Conservation (phyloP, 495 filamentous ascomycete species). For the Articulospora tetracladia region DNA sequence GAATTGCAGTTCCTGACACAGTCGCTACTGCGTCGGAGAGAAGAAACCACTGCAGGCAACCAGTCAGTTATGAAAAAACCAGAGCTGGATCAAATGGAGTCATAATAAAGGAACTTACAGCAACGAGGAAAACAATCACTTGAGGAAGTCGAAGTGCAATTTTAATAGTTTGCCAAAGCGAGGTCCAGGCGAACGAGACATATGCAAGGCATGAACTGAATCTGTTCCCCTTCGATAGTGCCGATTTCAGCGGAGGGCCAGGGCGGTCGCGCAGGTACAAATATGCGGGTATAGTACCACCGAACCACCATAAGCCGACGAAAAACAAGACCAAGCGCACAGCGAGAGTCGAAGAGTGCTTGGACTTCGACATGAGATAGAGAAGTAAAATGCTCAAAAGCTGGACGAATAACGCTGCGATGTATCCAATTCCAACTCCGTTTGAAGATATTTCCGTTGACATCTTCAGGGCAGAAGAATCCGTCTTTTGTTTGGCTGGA, state of each 20-base stretch:
- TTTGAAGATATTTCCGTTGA: slow-evolving; percentile 86
- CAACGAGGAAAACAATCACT: slow-evolving; percentile 79
- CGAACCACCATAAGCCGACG: slow-evolving; percentile 89
- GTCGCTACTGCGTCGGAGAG: slow-evolving; percentile 92
- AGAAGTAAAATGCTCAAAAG: slow-evolving; percentile 72
- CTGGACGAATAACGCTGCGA: slow-evolving; percentile 76
- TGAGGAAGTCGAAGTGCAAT: slow-evolving; percentile 81
- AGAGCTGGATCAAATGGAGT: too few relatives aligned
- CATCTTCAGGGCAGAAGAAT: slow-evolving; percentile 64
- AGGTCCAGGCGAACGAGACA: slow-evolving; percentile 76
- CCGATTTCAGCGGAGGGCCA: slow-evolving; percentile 68
- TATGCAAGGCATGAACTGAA: slow-evolving; percentile 43
- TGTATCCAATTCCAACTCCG: slow-evolving; percentile 88
- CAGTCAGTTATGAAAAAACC: too few relatives aligned
- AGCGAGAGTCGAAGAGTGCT: slow-evolving; percentile 53
- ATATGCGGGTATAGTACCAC: slow-evolving; percentile 85
- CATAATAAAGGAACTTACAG: slow-evolving; percentile 23
- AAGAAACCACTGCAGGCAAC: slow-evolving; percentile 66
- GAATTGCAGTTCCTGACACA: slow-evolving; percentile 87
- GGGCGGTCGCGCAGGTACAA: slow-evolving; percentile 87
- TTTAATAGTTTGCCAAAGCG: slow-evolving; percentile 72
- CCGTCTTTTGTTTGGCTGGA: slow-evolving; percentile 27
- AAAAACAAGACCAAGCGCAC: slow-evolving; percentile 80
- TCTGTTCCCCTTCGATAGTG: slow-evolving; percentile 11
- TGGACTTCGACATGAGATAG: slow-evolving; percentile 60